These are phyloP conservation scores for Casuarina glauca DNA, from an alignment of 306 rosid genomes.

Conservation along the genomic window DNA sequence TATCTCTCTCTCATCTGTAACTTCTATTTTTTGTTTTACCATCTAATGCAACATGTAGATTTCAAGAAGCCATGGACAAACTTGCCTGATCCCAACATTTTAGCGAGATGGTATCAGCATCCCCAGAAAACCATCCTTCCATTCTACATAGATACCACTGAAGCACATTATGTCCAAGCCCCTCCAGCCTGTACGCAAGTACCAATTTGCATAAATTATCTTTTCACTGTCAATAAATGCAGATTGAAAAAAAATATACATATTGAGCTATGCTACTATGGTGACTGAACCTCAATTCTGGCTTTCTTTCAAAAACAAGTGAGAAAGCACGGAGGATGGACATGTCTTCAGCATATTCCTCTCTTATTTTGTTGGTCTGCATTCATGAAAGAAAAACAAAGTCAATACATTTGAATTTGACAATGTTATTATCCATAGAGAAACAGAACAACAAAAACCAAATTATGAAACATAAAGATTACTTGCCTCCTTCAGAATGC, in stretches of 20 bases:
- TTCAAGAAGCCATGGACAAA: constrained; percentile 11
- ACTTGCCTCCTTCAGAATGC: constrained; percentile 70
- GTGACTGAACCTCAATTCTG: constrained; percentile 63
- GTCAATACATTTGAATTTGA: constrained; percentile 13
- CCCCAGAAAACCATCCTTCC: constrained; percentile 99
- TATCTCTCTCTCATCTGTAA: not conserved
- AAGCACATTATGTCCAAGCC: constrained; percentile 81
- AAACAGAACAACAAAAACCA: constrained; percentile 1
- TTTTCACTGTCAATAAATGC: constrained; percentile 14
- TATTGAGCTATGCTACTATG: not conserved
- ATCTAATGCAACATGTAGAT: not conserved
- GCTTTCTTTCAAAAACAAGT: constrained; percentile 79
- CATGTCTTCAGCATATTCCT: constrained; percentile 71
- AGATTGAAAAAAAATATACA: not conserved
- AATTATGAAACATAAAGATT: constrained; percentile 12
- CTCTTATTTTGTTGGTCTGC: constrained; percentile 74
- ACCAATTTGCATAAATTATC: constrained; percentile 17
- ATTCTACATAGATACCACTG: constrained; percentile 98
- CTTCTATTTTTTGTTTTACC: no score
- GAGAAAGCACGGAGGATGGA: constrained; percentile 76
- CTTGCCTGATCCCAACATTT: constrained; percentile 95
- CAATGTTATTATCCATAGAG: constrained; percentile 10
- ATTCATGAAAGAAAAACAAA: constrained; percentile 26
- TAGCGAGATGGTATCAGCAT: constrained; percentile 84
- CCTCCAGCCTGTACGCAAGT: constrained; percentile 73